Base-by-base conservation (phyloP, 345 rosid genomes). In the Laguncularia racemosa region DNA sequence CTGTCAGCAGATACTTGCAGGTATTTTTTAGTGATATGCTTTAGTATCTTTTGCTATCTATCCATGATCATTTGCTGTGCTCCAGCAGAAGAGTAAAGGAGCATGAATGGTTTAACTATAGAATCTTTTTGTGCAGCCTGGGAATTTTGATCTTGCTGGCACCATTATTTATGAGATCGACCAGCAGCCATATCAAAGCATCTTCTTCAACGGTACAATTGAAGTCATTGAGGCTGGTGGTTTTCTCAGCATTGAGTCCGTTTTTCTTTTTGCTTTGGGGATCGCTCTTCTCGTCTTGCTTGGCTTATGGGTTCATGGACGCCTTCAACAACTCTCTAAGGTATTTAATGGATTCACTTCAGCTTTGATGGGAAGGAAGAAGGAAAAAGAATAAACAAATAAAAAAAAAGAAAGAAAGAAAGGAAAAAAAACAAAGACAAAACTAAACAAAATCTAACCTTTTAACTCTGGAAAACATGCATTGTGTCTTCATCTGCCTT, bases 101-200 rank as follows among this genome's bases (percentile, higher is more conserved):
- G 48, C 14, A 19, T 48, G 53, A 38, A 55, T 16, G 57, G 16
- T 13, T 55, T 2, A 16, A 16, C 45, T n/a, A 21, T 11, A 14
- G 17, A 28, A 55, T 49, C 7, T 50, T 53, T 57, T 33, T 16
- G 15, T 67, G 65, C 78, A 89, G 99, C 78, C 95, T 20, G 97
- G 97, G 60, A 83, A 69, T 44, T 93, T 89, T 72, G 99, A 93
- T 81, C 85, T 93, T 12, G 96, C 87, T 61, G 99, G 92, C 33
- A 77, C 83, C 44, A 78, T 93, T 55, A 44, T 87, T 18, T 89
- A 85, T 50, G 90, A 89, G 67, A 76, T 93, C 47, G 89, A 87
- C 71, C 88, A 85, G 67, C 79, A 83, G 52, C 88, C 90, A 19
- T 87, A 79, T 69, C 81, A 84, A 61, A 89, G 70, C 70, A 74